Conservation (phyloP, 331 rosid genomes). For the Stylosanthes scabra region DNA sequence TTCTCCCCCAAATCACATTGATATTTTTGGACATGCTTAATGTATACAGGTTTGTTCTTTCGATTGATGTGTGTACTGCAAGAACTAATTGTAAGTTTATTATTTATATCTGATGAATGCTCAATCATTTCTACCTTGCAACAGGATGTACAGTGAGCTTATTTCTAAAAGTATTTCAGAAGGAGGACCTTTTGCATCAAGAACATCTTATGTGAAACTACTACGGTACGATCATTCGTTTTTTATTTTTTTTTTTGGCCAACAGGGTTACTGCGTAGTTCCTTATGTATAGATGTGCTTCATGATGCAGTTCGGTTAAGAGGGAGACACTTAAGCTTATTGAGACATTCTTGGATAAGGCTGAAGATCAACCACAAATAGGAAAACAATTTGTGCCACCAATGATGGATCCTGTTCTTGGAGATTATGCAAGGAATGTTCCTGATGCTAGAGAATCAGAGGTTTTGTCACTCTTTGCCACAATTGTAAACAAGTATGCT, state of each 20-base stretch:
- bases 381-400: slow-evolving; percentile 99
- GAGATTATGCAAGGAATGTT: slow-evolving; percentile 95
- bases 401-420: slow-evolving; percentile 98
- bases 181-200: slow-evolving; percentile 91
- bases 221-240: slow-evolving; percentile 58
- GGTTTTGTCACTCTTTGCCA: slow-evolving; percentile 97
- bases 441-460: slow-evolving; percentile 99
- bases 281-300: slow-evolving; percentile 1
- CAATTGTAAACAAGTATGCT: slow-evolving; percentile 87
- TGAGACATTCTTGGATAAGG: slow-evolving; percentile 98
- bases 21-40: slow-evolving; percentile 98
- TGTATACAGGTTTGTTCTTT: slow-evolving; percentile 76
- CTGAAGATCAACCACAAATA: slow-evolving; percentile 96
- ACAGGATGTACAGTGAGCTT: slow-evolving; percentile 99
- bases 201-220: slow-evolving; percentile 91
- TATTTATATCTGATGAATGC: neutral
- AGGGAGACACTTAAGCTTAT: slow-evolving; percentile 95
- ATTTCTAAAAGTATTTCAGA: slow-evolving; percentile 91
- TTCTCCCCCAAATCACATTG: slow-evolving; percentile 84
- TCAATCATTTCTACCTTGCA: slow-evolving; percentile 16
- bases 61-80: neutral
- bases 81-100: neutral
- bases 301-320: slow-evolving; percentile 82
- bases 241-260: too few relatives aligned
- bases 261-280: neutral